Conservation (phyloP, 2,329 filamentous ascomycete species). For the Lasiodiplodia hormozganensis region DNA sequence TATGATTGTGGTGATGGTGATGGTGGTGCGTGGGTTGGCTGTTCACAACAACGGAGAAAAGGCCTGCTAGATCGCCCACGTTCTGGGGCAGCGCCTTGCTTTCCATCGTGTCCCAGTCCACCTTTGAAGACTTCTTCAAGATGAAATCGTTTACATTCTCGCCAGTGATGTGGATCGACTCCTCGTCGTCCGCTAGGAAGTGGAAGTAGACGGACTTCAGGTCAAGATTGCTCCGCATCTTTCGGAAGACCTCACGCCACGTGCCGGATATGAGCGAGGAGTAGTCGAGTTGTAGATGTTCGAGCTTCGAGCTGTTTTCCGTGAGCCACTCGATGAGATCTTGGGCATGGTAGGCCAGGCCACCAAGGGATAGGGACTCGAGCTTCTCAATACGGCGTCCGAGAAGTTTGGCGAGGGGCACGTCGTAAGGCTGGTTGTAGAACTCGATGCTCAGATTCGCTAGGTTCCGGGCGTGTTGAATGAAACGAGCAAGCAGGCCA, state of each 20-base stretch:
- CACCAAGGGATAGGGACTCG: conserved; percentile 5
- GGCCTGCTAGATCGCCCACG: conserved; percentile 13
- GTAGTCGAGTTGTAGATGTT: conserved; percentile 16
- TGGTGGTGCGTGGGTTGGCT: background rate
- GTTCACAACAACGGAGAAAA: conserved; percentile 13
- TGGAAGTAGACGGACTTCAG: conserved; percentile 19
- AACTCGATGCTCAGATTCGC: conserved; percentile 6
- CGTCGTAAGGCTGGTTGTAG: background rate
- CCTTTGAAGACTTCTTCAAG: conserved; percentile 8
- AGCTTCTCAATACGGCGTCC: conserved; percentile 20
- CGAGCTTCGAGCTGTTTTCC: conserved; percentile 1
- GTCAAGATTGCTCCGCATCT: conserved; percentile 15
- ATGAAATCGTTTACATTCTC: conserved; percentile 22
- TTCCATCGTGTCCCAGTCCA: conserved; percentile 24
- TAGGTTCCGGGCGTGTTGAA: conserved; percentile 1
- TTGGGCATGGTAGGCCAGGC: conserved; percentile 8
- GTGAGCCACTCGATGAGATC: conserved; percentile 18
- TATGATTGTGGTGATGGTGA: background rate
- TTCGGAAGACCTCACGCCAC: conserved; percentile 17
- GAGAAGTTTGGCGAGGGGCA: conserved; percentile 8
- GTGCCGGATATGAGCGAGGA: conserved; percentile 8
- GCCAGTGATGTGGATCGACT: conserved; percentile 15
- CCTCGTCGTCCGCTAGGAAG: conserved; percentile 13
- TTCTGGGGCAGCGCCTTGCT: conserved; percentile 6
- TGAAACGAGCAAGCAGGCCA: conserved; percentile 4